A percentile compares a stretch with the other conserved stretches of the same genome.
Conservation (phyloP, 1,284 basidiomycete species). For the Cutaneotrichosporon sp. region DNA sequence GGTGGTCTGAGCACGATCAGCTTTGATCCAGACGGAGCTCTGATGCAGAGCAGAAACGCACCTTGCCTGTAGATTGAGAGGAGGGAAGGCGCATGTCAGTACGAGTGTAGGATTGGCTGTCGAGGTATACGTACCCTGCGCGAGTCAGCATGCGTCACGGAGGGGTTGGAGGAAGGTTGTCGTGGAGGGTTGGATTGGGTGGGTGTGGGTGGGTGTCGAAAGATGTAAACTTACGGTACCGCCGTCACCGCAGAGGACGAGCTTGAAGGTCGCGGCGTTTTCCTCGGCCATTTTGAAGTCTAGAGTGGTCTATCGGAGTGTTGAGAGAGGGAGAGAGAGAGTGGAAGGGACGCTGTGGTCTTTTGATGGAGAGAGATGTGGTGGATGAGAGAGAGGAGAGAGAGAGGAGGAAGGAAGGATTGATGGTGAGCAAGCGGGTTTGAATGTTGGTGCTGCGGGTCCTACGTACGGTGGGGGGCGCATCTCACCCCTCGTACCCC, state of each 20-base stretch:
- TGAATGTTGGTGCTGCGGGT: conserved; percentile 7
- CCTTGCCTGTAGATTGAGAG: conserved; percentile 30
- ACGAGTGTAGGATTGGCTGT: neutral
- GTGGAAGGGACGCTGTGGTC: neutral
- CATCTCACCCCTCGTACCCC: too few species aligned
- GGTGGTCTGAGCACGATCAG: conserved; percentile 66
- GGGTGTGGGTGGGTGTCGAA: too few species aligned
- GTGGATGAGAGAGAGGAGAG: conserved; percentile 1
- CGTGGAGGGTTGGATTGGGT: neutral
- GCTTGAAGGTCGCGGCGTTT: conserved; percentile 85
- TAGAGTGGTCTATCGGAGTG: conserved; percentile 8
- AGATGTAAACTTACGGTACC: conserved; percentile 73
- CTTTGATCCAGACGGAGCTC: conserved; percentile 6
- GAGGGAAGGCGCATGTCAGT: conserved; percentile 15
- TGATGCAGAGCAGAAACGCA: conserved; percentile 11
- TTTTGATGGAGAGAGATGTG: conserved; percentile 6
- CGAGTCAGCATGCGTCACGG: conserved; percentile 10
- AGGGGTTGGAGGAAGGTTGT: neutral
- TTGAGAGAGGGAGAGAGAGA: neutral
- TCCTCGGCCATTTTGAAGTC: conserved; percentile 56
- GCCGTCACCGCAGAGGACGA: conserved; percentile 93
- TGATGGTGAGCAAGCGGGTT: conserved; percentile 9
- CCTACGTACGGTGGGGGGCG: too few species aligned
- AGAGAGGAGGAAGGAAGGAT: conserved; percentile 5
- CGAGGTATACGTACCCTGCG: conserved; percentile 25